Percentiles rank a stretch among this genome's conserved stretches.
phyloP scores from a whole-genome alignment of 2,329 filamentous ascomycete species.

The Drechslerella coelobrocha region DNA sequence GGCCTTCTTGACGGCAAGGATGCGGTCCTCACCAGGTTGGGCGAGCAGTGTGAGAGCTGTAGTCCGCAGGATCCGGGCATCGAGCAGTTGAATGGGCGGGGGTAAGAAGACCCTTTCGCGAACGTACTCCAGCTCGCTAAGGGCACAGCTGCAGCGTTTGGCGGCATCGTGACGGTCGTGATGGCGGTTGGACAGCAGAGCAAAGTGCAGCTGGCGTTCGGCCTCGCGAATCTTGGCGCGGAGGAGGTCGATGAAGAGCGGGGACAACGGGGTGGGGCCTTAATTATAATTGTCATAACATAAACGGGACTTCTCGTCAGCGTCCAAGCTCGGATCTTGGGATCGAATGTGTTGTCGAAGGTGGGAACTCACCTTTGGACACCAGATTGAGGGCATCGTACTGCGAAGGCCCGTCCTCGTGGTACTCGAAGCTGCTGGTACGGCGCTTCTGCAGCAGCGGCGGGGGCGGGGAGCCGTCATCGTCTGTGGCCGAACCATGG shows the following conservation, averaged over 20 bases:
- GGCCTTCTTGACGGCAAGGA: conserved; percentile 39
- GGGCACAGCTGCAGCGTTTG: conserved; percentile 46
- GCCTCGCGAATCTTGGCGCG: conserved; percentile 43
- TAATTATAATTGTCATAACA: not conserved
- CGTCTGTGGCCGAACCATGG: too few relatives aligned
- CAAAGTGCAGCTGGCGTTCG: conserved; percentile 46
- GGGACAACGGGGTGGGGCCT: conserved; percentile 21
- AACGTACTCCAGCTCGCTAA: conserved; percentile 44
- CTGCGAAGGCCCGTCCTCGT: conserved; percentile 43
- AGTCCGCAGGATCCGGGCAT: conserved; percentile 31
- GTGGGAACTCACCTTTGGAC: conserved; percentile 22
- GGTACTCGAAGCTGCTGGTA: conserved; percentile 46
- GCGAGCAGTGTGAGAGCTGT: conserved; percentile 25
- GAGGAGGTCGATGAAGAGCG: conserved; percentile 40
- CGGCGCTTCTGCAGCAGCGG: conserved; percentile 37
- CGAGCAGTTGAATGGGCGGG: conserved; percentile 42
- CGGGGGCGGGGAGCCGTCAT: conserved; percentile 12
- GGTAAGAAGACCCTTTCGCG: conserved; percentile 38
- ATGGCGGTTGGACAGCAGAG: conserved; percentile 31
- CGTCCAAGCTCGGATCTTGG: not conserved
- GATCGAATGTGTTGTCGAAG: not conserved
- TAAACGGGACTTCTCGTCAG: not conserved
- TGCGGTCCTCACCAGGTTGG: conserved; percentile 18
- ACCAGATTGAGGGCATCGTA: conserved; percentile 38
- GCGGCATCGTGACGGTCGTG: conserved; percentile 42